Evolutionary conservation across 169 alveolate species (phyloP).

Genomic region (Eimeria acervulina): DNA sequence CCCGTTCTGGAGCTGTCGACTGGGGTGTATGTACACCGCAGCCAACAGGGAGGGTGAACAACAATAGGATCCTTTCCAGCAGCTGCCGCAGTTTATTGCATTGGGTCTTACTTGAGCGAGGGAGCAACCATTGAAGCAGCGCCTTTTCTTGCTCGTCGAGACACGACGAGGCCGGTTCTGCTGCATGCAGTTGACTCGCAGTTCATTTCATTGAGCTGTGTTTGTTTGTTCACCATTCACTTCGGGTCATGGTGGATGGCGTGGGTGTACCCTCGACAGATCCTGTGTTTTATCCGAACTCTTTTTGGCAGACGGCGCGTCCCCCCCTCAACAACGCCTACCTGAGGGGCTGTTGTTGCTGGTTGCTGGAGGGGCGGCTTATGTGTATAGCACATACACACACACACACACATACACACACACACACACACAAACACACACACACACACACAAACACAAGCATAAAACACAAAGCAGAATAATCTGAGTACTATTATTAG

Average conservation of each 20-base stretch:
- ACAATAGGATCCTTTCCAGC: not conserved
- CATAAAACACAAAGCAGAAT: too few relatives aligned
- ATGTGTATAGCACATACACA: not conserved
- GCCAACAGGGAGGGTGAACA: conserved; percentile 21
- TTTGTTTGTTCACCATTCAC: not conserved
- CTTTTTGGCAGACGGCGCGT: not conserved
- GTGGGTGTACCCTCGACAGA: not conserved
- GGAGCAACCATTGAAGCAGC: not conserved
- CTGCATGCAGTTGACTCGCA: not conserved
- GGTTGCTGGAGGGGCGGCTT: not conserved
- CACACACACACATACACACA: too few relatives aligned
- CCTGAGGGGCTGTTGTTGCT: not conserved
- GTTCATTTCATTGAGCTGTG: not conserved
- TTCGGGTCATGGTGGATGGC: not conserved
- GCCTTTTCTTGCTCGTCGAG: not conserved
- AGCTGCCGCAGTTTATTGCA: not conserved
- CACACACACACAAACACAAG: too few relatives aligned
- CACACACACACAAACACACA: too few relatives aligned
- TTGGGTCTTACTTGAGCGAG: not conserved
- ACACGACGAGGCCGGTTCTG: not conserved
- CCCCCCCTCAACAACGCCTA: not conserved
- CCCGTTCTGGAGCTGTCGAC: conserved; percentile 25
- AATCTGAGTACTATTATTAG: too few relatives aligned
- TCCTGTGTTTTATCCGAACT: not conserved
- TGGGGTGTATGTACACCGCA: conserved; percentile 33